These are phyloP conservation scores for Psilocybe cyanescens DNA, from an alignment of 768 basidiomycete species.

Conservation along the genomic window DNA sequence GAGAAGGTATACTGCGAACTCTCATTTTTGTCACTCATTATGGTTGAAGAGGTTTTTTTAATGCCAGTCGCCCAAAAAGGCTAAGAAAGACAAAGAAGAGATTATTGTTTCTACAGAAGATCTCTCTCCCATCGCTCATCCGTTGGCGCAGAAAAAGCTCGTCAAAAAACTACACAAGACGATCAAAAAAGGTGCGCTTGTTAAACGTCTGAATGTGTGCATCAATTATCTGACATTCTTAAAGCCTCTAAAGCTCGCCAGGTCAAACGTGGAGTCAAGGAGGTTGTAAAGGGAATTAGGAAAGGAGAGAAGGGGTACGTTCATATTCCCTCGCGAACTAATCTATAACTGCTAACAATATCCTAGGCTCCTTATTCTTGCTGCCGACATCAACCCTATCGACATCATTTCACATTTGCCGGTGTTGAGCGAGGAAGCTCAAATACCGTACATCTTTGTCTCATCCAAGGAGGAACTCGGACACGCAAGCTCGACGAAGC, in stretches of 20 bases:
- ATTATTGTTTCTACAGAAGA: slow-evolving; percentile 75
- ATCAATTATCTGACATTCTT: neutral
- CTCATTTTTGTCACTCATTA: neutral
- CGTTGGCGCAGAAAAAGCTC: slow-evolving; percentile 92
- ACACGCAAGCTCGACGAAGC: slow-evolving; percentile 93
- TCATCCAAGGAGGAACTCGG: slow-evolving; percentile 95
- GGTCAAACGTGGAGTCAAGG: slow-evolving; percentile 97
- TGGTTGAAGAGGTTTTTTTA: slow-evolving; percentile 11
- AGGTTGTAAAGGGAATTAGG: slow-evolving; percentile 95
- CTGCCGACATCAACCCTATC: slow-evolving; percentile 96
- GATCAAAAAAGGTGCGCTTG: slow-evolving; percentile 79
- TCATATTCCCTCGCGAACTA: neutral
- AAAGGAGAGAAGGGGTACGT: slow-evolving; percentile 96
- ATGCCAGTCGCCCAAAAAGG: slow-evolving; percentile 56
- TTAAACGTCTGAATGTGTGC: neutral
- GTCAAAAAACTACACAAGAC: slow-evolving; percentile 94
- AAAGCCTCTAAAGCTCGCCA: slow-evolving; percentile 92
- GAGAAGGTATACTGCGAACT: slow-evolving; percentile 29
- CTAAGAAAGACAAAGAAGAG: slow-evolving; percentile 62
- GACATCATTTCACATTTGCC: slow-evolving; percentile 99
- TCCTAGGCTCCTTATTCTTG: slow-evolving; percentile 84
- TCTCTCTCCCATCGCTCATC: slow-evolving; percentile 92
- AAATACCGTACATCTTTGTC: slow-evolving; percentile 89
- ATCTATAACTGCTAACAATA: neutral
- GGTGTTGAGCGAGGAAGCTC: slow-evolving; percentile 90